Evolutionary conservation across 176 grass and related monocot species (phyloP), one percentile per base, ranked within the genome.

Genomic region (Carex parvula): DNA sequence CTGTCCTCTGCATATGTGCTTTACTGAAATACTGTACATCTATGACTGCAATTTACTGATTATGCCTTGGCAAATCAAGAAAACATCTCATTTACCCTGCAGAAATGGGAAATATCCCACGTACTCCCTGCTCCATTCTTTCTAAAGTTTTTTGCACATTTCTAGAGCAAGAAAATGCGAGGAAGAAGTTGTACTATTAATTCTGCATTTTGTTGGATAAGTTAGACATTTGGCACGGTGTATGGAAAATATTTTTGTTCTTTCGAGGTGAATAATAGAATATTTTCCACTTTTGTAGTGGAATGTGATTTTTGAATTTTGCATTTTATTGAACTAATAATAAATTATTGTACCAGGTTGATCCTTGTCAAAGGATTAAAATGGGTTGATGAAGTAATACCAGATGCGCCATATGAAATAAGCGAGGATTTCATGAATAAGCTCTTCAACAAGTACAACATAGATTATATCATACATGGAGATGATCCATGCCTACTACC

Each of bases 371-470:
- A 88, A 81, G 94, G 94, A 48, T 84, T 97, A 33, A 97, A 97
- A 90, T 97, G 94, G 94, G 94, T 97, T 55, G 94, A 97, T 82
- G 94, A 97, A 65, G 94, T 91, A 64, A 90, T 97, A 84, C 84
- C 91, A 13, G 88, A 91, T 77, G 94, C 94, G 3, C 94, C 94
- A 9, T 93, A 97, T 90, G 91, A 93, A 84, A 93, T 97, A 32
- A 97, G 89, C 2, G 94, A 97, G 74, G 94, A 93, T 84, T 97
- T 97, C 69, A 93, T 97, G 94, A 90, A 91, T 88, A 91, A 88
- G 6, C 94, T 97, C 48, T 97, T 97, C 81, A 97, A 91, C 56
- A 97, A 97, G 70, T 97, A 91, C 81, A 91, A 59, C 72, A 93
- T 97, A 70, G 91, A 97, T 87, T 93, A 93, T 68, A 85, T 97